Evolutionary conservation across 2,329 filamentous ascomycete genomes (phyloP).

Genomic region (Pseudogymnoascus verrucosus): DNA sequence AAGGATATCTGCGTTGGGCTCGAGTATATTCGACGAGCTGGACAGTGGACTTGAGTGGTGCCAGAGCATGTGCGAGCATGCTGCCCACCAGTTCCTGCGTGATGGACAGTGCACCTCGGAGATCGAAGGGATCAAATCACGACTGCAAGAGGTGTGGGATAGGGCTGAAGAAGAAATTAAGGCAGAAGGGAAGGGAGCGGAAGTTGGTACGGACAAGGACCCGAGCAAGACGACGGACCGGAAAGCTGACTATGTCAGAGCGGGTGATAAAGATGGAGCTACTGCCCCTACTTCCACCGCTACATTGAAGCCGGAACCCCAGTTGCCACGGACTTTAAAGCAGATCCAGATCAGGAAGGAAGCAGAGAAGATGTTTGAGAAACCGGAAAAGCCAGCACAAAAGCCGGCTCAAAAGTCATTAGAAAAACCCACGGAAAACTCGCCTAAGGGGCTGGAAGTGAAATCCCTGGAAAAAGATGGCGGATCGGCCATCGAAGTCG

Average conservation of each 20-base stretch:
- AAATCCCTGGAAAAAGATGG: neutral
- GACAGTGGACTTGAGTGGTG: constrained; percentile 74
- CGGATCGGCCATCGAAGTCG: neutral
- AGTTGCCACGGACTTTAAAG: neutral
- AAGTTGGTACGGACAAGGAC: constrained; percentile 1
- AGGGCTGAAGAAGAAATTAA: neutral
- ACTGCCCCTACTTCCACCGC: neutral
- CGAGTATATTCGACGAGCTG: constrained; percentile 59
- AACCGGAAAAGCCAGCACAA: neutral
- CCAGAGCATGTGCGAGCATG: constrained; percentile 75
- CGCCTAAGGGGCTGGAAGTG: neutral
- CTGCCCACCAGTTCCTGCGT: constrained; percentile 81
- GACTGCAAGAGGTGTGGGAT: constrained; percentile 55
- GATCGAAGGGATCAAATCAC: constrained; percentile 58
- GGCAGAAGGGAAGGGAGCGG: neutral
- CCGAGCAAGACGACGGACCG: neutral
- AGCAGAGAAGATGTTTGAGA: constrained; percentile 5
- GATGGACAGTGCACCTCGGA: constrained; percentile 78
- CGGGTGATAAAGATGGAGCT: neutral
- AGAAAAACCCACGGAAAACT: neutral
- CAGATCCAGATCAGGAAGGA: constrained; percentile 7
- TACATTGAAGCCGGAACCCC: neutral
- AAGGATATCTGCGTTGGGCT: neutral
- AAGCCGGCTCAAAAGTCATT: neutral
- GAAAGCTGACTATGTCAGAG: constrained; percentile 5